Percentiles rank a stretch among this genome's conserved stretches.
These are phyloP conservation scores for Amaranthus palmeri DNA, from an alignment of 148 eudicot species.

Conservation along the genomic window DNA sequence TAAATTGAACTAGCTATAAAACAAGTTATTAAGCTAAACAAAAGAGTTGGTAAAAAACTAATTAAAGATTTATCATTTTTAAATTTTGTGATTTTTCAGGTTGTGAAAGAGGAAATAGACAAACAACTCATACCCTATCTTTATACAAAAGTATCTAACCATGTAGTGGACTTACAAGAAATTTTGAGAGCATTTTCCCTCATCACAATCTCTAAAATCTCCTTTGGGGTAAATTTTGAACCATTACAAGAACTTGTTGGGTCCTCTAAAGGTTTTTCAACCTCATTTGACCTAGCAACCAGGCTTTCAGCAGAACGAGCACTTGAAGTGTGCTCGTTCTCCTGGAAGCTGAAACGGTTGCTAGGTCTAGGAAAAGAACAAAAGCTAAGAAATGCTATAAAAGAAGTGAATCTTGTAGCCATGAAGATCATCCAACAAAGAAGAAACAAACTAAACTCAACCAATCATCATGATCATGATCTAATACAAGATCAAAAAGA, in stretches of 20 bases:
- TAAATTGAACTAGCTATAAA: too few species aligned
- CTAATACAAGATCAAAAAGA: constrained; percentile 30
- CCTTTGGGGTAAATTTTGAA: constrained; percentile 53
- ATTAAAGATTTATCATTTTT: neutral
- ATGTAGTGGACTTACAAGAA: constrained; percentile 53
- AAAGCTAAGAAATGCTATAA: constrained; percentile 42
- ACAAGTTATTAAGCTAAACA: too few species aligned
- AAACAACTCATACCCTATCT: constrained; percentile 43
- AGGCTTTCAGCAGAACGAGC: constrained; percentile 64
- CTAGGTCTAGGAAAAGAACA: constrained; percentile 48
- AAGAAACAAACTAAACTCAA: constrained; percentile 30
- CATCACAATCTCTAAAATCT: constrained; percentile 52
- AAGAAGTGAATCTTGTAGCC: constrained; percentile 39
- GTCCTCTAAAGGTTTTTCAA: constrained; percentile 46
- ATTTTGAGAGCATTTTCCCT: constrained; percentile 55
- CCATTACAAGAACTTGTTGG: constrained; percentile 26
- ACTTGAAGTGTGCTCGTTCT: constrained; percentile 36
- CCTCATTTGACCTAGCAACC: constrained; percentile 57
- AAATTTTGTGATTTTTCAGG: constrained; percentile 11
- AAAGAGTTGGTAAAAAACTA: neutral
- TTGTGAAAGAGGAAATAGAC: constrained; percentile 37
- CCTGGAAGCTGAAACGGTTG: constrained; percentile 51
- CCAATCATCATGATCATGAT: too few species aligned
- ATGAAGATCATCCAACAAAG: constrained; percentile 45
- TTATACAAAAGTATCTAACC: constrained; percentile 11